A percentile compares a stretch with the other conserved stretches of the same genome.
These are phyloP conservation scores for Fraxinus ornus DNA, from an alignment of 305 asterid genomes.

Conservation along the genomic window DNA sequence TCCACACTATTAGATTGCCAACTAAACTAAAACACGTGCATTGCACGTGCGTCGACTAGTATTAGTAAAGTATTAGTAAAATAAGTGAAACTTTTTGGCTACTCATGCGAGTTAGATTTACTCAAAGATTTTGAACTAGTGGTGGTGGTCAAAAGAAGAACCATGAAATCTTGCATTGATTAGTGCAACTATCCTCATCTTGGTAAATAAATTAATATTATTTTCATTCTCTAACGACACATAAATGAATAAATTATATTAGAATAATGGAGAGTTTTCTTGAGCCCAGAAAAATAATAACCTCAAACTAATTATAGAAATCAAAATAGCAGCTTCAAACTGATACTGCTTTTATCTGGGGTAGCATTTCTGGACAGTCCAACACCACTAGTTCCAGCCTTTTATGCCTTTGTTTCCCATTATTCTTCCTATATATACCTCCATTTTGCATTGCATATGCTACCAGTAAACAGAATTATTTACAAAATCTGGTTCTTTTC, in stretches of 20 bases:
- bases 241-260: background rate
- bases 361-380: slow-evolving; percentile 12
- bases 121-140: background rate
- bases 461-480: background rate
- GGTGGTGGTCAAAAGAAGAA: background rate
- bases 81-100: background rate
- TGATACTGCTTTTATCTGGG: slow-evolving; percentile 16
- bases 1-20: no score
- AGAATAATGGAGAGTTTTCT: background rate
- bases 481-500: background rate
- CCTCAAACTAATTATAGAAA: background rate
- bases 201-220: background rate
- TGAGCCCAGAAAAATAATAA: background rate
- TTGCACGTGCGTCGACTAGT: no score
- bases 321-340: background rate
- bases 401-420: slow-evolving; percentile 19
- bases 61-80: no score
- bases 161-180: background rate
- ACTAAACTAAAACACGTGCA: no score
- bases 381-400: slow-evolving; percentile 24
- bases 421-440: slow-evolving; percentile 26
- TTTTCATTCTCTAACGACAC: background rate
- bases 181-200: background rate
- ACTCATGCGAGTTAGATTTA: no score
- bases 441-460: background rate